Base-by-base conservation (phyloP, 306 rosid species). In the Vachellia collinsii region DNA sequence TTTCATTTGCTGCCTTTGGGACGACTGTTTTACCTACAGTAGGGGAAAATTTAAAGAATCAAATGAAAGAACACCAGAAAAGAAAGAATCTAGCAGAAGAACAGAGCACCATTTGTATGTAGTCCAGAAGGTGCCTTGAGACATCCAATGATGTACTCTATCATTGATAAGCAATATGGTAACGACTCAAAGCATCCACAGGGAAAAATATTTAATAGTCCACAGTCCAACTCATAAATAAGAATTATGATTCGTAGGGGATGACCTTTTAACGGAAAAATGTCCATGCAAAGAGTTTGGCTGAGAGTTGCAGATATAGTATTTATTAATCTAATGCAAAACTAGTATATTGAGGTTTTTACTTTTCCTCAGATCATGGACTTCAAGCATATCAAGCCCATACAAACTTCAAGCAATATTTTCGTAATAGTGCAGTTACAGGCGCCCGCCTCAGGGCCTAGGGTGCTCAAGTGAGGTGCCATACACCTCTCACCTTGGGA, bases 1-100 rank as follows among this genome's bases (percentile, higher is more conserved):
- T 93, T 84, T 95, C 99, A 88, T 80, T 93, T n/a, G 96, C 97
- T 46, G 92, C 84, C 97, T 95, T 95, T n/a, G 99, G 99, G 43
- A 74, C 44, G 73, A 93, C 82, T 14, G 94, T 80, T 87, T 95
- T 93, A 62, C 98, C 99, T 95, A 79, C 43, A 82, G 41, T 47
- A 64, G 37, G 58, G 36, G 59, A 41, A 85, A 66, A 74, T 67
- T 22, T 77, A 38, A 82, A 72, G 38, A 51, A 62, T 78, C 41
- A 80, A 74, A 81, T 62, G 44, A 53, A 47, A 78, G 43, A 39
- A 50, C 19, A 51, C n/a, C 22, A 20, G 42, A 75, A 56, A 43
- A 39, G 39, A 53, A 47, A 46, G 29, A 73, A 37, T 19, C 22
- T 13, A 74, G 47, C 41, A 72, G 37, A 64, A 34, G 61, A 47